phyloP scores from a whole-genome alignment of 805 yeast genomes.

The Candida morakotiae region DNA sequence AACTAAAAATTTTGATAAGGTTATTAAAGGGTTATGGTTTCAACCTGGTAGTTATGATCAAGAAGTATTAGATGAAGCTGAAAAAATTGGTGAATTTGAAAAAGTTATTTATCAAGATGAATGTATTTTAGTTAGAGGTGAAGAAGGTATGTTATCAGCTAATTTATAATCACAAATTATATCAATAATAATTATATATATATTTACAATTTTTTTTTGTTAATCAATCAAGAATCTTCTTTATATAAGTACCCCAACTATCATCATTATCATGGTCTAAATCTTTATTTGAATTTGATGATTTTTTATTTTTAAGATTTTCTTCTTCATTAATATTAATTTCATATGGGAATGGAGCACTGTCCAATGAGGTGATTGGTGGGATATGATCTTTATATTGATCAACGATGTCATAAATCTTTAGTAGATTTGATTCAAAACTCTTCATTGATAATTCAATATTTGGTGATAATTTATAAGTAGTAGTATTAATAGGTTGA shows the following conservation, averaged over 20 bases:
- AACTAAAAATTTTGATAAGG: constrained; percentile 33
- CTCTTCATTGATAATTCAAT: constrained; percentile 27
- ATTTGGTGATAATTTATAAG: neutral
- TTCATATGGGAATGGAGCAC: constrained; percentile 56
- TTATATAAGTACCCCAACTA: constrained; percentile 41
- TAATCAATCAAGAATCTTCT: constrained; percentile 37
- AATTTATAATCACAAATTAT: constrained; percentile 32
- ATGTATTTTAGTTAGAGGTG: constrained; percentile 73
- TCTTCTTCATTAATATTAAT: constrained; percentile 21
- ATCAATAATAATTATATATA: constrained; percentile 1
- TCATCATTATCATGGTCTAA: constrained; percentile 20
- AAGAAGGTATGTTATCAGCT: constrained; percentile 38
- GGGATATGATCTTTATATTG: constrained; percentile 65
- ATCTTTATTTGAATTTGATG: constrained; percentile 6
- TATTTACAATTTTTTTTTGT: too few species aligned
- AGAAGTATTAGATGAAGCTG: constrained; percentile 43
- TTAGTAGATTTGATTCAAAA: constrained; percentile 37
- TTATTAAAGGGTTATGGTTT: constrained; percentile 66
- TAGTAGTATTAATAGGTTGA: neutral
- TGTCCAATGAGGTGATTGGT: constrained; percentile 62
- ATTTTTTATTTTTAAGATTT: neutral
- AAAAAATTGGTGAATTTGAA: constrained; percentile 27
- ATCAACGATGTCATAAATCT: constrained; percentile 52
- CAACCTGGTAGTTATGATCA: constrained; percentile 77
- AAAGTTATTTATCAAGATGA: constrained; percentile 47